A percentile compares a stretch with the other conserved stretches of the same genome.
Conservation (phyloP, 345 rosid species). For the Moricandia arvensis region DNA sequence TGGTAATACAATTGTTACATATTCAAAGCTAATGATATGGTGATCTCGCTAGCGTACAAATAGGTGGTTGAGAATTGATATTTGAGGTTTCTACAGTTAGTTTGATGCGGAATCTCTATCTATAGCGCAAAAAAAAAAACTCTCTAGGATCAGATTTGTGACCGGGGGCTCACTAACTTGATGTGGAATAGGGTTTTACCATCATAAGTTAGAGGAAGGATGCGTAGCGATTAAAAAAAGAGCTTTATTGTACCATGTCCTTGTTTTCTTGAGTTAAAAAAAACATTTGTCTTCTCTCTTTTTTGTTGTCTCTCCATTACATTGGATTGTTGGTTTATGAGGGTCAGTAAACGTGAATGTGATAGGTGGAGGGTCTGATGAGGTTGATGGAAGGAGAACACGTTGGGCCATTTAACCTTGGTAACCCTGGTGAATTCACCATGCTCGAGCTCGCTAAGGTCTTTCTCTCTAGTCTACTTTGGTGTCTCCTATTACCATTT, state of each 20-base stretch:
- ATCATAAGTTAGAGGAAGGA: no score
- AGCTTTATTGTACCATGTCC: neutral
- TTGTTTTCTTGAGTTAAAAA: neutral
- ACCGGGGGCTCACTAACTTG: no score
- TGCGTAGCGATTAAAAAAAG: neutral
- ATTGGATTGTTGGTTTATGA: neutral
- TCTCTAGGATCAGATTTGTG: neutral
- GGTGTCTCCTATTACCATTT: neutral
- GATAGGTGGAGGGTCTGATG: conserved; percentile 93
- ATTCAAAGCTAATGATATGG: neutral
- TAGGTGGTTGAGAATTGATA: neutral
- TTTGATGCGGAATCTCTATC: neutral
- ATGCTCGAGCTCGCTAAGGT: conserved; percentile 99
- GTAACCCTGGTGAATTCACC: conserved; percentile 97
- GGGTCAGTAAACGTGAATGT: neutral
- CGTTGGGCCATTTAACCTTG: conserved; percentile 68
- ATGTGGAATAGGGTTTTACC: no score
- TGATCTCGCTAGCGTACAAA: neutral
- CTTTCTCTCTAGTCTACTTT: conserved; percentile 18
- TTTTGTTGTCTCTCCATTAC: neutral
- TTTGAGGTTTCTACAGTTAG: neutral
- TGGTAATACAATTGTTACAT: neutral
- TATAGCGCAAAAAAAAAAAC: neutral
- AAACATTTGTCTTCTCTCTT: neutral
- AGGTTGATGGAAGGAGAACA: conserved; percentile 71